Evolutionary conservation across 306 rosid genomes (phyloP).

Genomic region (Prunus mongolica): DNA sequence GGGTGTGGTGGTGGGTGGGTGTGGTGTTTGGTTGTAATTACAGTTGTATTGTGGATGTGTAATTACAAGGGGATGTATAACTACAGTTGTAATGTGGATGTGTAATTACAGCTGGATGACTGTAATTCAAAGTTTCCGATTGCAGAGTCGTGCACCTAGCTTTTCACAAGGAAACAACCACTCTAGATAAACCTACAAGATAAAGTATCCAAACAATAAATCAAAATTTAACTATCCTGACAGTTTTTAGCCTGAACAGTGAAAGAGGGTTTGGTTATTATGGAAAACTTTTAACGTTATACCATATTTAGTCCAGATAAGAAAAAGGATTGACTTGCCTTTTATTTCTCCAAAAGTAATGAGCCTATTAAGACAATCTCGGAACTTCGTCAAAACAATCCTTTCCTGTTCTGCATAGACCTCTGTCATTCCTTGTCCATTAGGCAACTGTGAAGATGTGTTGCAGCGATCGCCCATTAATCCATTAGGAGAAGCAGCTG

Average conservation of each 20-base stretch:
- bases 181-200: too few relatives aligned
- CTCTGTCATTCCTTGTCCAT: slow-evolving; percentile 79
- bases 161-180: too few relatives aligned
- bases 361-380: slow-evolving; percentile 84
- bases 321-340: slow-evolving; percentile 55
- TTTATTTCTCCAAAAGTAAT: slow-evolving; percentile 94
- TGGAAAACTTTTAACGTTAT: neutral
- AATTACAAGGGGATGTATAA: too few relatives aligned
- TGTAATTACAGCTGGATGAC: too few relatives aligned
- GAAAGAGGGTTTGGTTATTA: neutral
- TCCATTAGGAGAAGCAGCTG: slow-evolving; percentile 64
- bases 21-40: too few relatives aligned
- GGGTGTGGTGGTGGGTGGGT: too few relatives aligned
- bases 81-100: too few relatives aligned
- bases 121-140: too few relatives aligned
- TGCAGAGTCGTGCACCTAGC: too few relatives aligned
- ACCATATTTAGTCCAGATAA: neutral
- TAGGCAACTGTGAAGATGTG: slow-evolving; percentile 59
- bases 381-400: slow-evolving; percentile 67
- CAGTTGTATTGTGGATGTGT: too few relatives aligned
- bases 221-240: neutral
- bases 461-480: slow-evolving; percentile 50
- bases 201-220: neutral
- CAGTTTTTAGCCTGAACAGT: neutral
- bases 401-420: slow-evolving; percentile 82